phyloP scores from a whole-genome alignment of 140 eudicot genomes.

The Ambrosia hybrid region DNA sequence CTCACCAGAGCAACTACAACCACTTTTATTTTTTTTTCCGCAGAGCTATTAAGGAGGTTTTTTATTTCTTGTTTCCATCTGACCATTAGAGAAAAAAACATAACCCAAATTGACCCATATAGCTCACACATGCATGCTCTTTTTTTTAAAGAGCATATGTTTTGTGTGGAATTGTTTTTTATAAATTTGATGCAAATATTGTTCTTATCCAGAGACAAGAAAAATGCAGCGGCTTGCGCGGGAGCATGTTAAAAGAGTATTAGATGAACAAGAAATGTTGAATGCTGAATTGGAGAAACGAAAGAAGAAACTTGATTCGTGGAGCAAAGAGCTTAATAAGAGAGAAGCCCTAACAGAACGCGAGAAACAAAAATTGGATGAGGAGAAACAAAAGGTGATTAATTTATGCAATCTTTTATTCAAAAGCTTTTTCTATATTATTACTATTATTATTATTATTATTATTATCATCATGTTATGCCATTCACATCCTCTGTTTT shows the following conservation, averaged over 20 bases:
- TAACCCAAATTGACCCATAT: background rate
- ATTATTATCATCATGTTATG: background rate
- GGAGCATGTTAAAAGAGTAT: conserved; percentile 61
- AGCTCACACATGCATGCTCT: background rate
- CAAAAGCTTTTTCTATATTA: background rate
- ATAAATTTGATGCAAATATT: conserved; percentile 7
- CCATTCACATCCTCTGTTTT: conserved; percentile 13
- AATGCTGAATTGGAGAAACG: conserved; percentile 59
- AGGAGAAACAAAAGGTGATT: conserved; percentile 70
- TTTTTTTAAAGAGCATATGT: background rate
- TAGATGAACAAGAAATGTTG: conserved; percentile 79
- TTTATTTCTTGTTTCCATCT: too few relatives aligned
- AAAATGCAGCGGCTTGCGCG: conserved; percentile 76
- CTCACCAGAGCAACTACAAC: too few relatives aligned
- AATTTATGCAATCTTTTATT: background rate
- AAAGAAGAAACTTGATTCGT: conserved; percentile 56
- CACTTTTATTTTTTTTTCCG: background rate
- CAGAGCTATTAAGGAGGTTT: background rate
- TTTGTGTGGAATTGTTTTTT: background rate
- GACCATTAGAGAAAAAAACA: too few relatives aligned
- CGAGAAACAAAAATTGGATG: conserved; percentile 75
- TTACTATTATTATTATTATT: background rate
- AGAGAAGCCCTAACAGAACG: conserved; percentile 85
- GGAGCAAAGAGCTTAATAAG: conserved; percentile 74
- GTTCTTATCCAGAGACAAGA: conserved; percentile 58